Percentiles rank a stretch among this genome's conserved stretches.
Evolutionary conservation across 192 early-diverging fungal species (phyloP).

Genomic region (Backusella macrospora): DNA sequence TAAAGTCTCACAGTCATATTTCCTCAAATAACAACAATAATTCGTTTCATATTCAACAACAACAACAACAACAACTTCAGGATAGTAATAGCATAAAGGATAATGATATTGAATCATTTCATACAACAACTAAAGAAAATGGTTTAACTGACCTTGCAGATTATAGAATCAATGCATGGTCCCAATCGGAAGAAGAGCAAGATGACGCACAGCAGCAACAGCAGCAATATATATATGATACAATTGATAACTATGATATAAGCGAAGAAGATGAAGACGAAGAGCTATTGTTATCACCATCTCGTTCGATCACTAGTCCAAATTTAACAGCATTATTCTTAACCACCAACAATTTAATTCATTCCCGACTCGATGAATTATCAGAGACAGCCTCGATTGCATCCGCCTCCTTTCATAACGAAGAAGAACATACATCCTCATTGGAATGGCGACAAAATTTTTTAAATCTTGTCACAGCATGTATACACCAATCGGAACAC

Average conservation of each 20-base stretch:
- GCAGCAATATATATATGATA: background rate
- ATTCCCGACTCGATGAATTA: constrained; percentile 35
- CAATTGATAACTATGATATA: background rate
- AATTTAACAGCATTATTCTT: constrained; percentile 30
- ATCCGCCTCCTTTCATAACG: background rate
- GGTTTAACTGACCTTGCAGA: constrained; percentile 2
- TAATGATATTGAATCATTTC: background rate
- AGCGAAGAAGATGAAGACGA: background rate
- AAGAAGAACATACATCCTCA: background rate
- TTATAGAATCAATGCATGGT: constrained; percentile 9
- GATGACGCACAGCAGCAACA: background rate
- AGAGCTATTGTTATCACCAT: background rate
- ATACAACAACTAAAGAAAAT: background rate
- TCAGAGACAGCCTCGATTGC: constrained; percentile 27
- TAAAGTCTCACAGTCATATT: constrained; percentile 11
- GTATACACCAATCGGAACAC: constrained; percentile 36
- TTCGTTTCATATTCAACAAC: background rate
- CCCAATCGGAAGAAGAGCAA: background rate
- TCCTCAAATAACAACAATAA: background rate
- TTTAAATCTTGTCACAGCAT: constrained; percentile 15
- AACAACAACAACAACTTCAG: constrained; percentile 1
- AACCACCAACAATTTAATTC: constrained; percentile 36
- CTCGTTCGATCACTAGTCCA: constrained; percentile 18
- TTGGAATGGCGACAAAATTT: constrained; percentile 28
- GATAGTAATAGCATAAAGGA: constrained; percentile 5